Percentiles rank a stretch among this genome's conserved stretches.
Conservation (phyloP, 202 grass and related monocot species). For the Saccharum hybrid region DNA sequence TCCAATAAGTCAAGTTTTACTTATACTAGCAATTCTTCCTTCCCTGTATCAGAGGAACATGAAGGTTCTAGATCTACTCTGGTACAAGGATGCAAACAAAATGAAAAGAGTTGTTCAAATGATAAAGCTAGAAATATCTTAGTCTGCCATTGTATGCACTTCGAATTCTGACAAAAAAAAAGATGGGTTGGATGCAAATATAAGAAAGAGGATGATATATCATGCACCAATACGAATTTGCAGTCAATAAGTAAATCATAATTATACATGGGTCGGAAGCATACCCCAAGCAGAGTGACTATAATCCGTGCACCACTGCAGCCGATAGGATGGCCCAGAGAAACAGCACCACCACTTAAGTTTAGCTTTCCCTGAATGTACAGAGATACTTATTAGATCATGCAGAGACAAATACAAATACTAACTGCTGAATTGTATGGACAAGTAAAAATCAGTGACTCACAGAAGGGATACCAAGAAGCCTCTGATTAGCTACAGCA, state of each 20-base stretch:
- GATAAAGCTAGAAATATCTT: conserved; percentile 29
- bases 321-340: conserved; percentile 91
- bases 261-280: conserved; percentile 32
- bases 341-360: conserved; percentile 87
- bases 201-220: neutral
- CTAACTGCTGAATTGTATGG: neutral
- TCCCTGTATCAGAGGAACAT: neutral
- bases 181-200: neutral
- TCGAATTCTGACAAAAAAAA: neutral
- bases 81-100: conserved; percentile 20
- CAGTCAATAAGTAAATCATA: neutral
- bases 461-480: conserved; percentile 88
- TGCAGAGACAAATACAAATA: neutral
- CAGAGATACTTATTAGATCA: conserved; percentile 24
- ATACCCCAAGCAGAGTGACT: conserved; percentile 94
- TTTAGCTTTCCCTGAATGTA: conserved; percentile 80
- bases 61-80: too few species aligned
- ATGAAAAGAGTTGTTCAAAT: neutral
- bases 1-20: neutral
- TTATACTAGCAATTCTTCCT: neutral
- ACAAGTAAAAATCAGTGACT: conserved; percentile 38
- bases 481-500: conserved; percentile 86
- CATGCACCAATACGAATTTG: neutral
- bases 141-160: neutral
- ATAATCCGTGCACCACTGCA: conserved; percentile 94